phyloP scores from a whole-genome alignment of 2,329 filamentous ascomycete genomes.

The Lachnellula suecica region DNA sequence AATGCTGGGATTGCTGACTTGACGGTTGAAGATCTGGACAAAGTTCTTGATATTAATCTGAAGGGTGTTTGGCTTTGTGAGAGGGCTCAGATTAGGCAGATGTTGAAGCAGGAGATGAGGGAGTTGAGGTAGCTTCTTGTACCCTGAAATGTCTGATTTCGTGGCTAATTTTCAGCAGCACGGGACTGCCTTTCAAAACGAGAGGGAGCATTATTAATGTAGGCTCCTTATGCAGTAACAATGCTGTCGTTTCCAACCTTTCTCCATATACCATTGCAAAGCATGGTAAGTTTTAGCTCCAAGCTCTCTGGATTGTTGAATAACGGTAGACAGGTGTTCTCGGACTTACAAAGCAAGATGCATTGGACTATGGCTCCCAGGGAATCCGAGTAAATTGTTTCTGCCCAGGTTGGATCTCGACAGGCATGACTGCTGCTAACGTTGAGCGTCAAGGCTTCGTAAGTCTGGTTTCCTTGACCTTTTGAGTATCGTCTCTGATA shows the following conservation, averaged over 20 bases:
- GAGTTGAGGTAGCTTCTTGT: constrained; percentile 12
- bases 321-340: constrained; percentile 28
- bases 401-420: constrained; percentile 25
- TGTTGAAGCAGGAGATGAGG: constrained; percentile 25
- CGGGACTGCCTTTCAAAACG: constrained; percentile 20
- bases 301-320: neutral
- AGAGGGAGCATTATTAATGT: constrained; percentile 33
- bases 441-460: constrained; percentile 5
- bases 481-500: constrained; percentile 3
- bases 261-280: constrained; percentile 23
- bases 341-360: constrained; percentile 32
- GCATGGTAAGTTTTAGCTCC: constrained; percentile 11
- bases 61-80: constrained; percentile 37
- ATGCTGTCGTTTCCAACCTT: constrained; percentile 2
- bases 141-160: neutral
- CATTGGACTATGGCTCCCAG: constrained; percentile 27
- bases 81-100: constrained; percentile 33
- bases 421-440: constrained; percentile 8
- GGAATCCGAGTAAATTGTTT: constrained; percentile 25
- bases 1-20: constrained; percentile 24
- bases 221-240: constrained; percentile 13
- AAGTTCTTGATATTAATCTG: constrained; percentile 36
- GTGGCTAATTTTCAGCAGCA: constrained; percentile 10
- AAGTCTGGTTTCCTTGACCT: neutral
- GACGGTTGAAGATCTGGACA: constrained; percentile 19